Evolutionary conservation across 2,329 filamentous ascomycete species (phyloP).

Genomic region (Macrophomina phaseolina): DNA sequence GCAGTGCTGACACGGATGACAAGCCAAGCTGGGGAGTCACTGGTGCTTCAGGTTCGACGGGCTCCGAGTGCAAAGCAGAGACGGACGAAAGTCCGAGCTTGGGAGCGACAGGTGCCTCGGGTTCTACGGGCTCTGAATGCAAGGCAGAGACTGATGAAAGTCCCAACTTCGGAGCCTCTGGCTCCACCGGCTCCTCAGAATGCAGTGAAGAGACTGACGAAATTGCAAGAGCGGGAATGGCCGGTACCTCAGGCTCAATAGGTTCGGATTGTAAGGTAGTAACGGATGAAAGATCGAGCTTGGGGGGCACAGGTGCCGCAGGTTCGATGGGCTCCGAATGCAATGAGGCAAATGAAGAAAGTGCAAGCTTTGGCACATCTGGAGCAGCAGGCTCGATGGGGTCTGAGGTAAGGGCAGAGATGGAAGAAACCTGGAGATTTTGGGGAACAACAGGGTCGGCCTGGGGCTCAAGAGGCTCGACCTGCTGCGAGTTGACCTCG

Average conservation of each 20-base stretch:
- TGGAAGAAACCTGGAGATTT: conserved; percentile 24
- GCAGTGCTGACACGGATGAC: conserved; percentile 31
- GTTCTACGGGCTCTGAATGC: conserved; percentile 48
- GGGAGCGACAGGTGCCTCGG: conserved; percentile 22
- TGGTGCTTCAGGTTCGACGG: conserved; percentile 27
- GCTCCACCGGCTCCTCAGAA: conserved; percentile 35
- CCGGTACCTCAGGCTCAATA: conserved; percentile 25
- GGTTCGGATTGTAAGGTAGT: conserved; percentile 55
- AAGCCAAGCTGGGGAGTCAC: conserved; percentile 24
- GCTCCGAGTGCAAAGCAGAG: conserved; percentile 30
- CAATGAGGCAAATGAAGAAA: conserved; percentile 24
- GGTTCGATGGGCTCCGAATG: conserved; percentile 26
- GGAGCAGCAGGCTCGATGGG: conserved; percentile 17
- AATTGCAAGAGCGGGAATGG: conserved; percentile 12
- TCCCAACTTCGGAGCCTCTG: conserved; percentile 34
- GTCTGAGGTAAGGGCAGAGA: conserved; percentile 23
- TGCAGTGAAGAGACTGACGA: conserved; percentile 22
- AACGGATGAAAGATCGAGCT: conserved; percentile 53
- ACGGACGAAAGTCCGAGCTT: conserved; percentile 21
- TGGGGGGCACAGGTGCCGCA: conserved; percentile 13
- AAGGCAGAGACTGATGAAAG: conserved; percentile 56
- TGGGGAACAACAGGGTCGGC: conserved; percentile 15
- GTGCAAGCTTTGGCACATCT: conserved; percentile 14
- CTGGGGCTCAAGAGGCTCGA: conserved; percentile 21
- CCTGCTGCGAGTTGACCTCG: conserved; percentile 19